Conservation (phyloP, 768 basidiomycete species). For the Leccinellum luteum region DNA sequence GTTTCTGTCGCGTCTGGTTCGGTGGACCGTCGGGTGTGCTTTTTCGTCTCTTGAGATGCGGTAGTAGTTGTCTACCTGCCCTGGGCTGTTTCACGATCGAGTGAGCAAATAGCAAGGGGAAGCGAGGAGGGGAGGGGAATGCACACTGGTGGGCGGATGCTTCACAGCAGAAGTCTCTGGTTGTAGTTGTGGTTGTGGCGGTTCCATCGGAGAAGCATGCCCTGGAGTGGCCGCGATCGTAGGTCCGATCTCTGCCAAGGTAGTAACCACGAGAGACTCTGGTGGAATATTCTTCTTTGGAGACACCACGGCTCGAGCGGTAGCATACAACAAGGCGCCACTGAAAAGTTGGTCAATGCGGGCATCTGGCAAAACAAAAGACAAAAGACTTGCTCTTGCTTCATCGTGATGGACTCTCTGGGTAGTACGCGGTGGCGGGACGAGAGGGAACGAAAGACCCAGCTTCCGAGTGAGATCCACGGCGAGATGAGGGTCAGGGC, state of each 20-base stretch:
- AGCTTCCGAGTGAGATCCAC: conserved; percentile 7
- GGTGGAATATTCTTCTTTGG: background rate
- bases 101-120: background rate
- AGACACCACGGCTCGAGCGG: background rate
- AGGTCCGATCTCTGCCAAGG: no score
- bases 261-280: background rate
- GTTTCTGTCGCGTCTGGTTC: conserved; percentile 12
- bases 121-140: background rate
- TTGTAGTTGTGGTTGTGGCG: background rate
- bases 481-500: background rate
- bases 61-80: conserved; percentile 7
- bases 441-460: background rate
- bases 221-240: background rate
- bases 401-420: conserved; percentile 24
- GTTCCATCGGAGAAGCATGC: background rate
- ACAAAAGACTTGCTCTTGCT: conserved; percentile 20
- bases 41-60: conserved; percentile 14
- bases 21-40: background rate
- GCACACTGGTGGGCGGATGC: conserved; percentile 11
- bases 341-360: conserved; percentile 1
- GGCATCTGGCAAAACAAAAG: background rate
- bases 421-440: no score
- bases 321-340: conserved; percentile 14
- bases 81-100: conserved; percentile 11
- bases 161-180: background rate